Conservation (phyloP, 495 filamentous ascomycete genomes). For the Trypethelium eluteriae region DNA sequence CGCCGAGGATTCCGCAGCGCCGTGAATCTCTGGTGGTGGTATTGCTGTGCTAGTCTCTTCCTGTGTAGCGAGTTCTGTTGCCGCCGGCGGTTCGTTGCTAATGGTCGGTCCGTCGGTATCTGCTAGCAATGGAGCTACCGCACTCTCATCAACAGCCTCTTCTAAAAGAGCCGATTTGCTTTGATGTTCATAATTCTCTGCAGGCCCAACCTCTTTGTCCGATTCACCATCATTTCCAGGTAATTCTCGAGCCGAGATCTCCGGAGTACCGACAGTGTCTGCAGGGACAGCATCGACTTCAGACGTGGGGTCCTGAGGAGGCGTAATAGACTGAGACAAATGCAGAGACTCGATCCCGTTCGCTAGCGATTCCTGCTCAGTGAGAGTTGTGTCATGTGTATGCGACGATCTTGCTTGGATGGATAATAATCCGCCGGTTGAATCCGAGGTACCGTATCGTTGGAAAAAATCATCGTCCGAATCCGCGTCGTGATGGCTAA, state of each 20-base stretch:
- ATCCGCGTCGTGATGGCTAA: conserved; percentile 5
- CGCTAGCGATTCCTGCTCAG: background rate
- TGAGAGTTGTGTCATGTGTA: background rate
- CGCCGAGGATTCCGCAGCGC: background rate
- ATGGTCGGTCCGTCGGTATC: conserved; percentile 20
- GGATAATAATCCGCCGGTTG: background rate
- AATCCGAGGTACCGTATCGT: conserved; percentile 19
- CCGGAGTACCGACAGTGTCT: background rate
- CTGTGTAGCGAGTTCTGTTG: background rate
- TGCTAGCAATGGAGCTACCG: conserved; percentile 20
- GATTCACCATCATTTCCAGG: background rate
- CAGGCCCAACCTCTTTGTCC: background rate
- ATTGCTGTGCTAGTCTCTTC: background rate
- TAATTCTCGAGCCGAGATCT: background rate
- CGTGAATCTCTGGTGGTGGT: background rate
- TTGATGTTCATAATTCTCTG: conserved; percentile 24
- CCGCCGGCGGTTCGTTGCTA: background rate
- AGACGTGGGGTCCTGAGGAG: background rate
- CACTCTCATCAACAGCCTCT: conserved; percentile 20
- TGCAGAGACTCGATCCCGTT: background rate
- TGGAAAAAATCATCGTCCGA: conserved; percentile 36
- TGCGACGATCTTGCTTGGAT: background rate
- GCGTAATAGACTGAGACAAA: background rate
- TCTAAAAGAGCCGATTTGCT: conserved; percentile 24
- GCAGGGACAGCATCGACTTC: background rate